These are phyloP conservation scores for Pugionium cornutum DNA, from an alignment of 345 rosid species.

Conservation along the genomic window DNA sequence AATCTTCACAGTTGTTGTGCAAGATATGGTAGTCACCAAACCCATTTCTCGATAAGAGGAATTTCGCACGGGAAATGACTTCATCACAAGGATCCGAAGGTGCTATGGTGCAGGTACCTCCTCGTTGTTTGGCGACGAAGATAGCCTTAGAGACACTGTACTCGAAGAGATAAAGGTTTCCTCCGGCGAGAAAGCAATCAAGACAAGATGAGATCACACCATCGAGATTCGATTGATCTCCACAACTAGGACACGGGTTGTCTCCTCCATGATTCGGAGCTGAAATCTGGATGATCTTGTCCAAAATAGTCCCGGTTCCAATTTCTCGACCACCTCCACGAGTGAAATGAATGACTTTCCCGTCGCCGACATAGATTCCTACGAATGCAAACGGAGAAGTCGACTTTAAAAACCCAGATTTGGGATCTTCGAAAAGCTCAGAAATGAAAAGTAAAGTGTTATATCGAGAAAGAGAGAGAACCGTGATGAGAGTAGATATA, in stretches of 20 bases:
- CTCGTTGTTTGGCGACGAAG: conserved; percentile 67
- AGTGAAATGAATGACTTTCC: conserved; percentile 78
- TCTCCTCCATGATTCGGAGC: conserved; percentile 44
- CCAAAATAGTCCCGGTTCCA: conserved; percentile 71
- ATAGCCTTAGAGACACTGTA: conserved; percentile 50
- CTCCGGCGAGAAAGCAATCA: conserved; percentile 69
- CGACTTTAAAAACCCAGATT: not conserved
- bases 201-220: conserved; percentile 73
- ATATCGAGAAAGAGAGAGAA: conserved; percentile 5
- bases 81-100: conserved; percentile 57
- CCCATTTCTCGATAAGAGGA: conserved; percentile 58
- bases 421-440: not conserved
- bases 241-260: conserved; percentile 59
- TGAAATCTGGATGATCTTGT: conserved; percentile 56
- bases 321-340: conserved; percentile 66
- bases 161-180: conserved; percentile 61
- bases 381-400: not conserved
- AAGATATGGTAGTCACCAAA: conserved; percentile 67
- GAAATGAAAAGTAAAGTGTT: not conserved
- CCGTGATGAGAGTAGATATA: conserved; percentile 80
- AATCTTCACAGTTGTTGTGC: conserved; percentile 81
- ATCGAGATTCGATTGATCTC: conserved; percentile 47
- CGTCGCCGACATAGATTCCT: conserved; percentile 80
- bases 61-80: conserved; percentile 58
- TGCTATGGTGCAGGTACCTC: conserved; percentile 80